These are phyloP conservation scores for Helenozyma rhizophorensis DNA, from an alignment of 805 yeast genomes.

Conservation along the genomic window DNA sequence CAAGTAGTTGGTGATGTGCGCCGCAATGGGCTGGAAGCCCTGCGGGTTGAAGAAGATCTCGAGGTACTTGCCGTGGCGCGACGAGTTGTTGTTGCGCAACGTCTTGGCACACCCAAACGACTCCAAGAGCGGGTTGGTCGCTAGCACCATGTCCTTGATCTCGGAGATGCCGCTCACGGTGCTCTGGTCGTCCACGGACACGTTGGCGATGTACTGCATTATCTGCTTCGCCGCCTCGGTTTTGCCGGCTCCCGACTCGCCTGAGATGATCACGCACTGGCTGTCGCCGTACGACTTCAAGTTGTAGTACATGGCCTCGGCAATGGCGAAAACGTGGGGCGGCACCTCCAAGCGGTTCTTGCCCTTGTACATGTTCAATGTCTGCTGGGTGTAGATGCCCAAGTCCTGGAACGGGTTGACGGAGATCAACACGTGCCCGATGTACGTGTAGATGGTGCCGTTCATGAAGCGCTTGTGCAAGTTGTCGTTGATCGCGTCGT, in stretches of 20 bases:
- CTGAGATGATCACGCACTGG: slow-evolving; percentile 96
- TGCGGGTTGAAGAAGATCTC: slow-evolving; percentile 78
- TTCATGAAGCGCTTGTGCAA: slow-evolving; percentile 84
- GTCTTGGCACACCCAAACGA: slow-evolving; percentile 95
- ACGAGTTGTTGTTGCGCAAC: slow-evolving; percentile 80
- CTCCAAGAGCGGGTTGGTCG: slow-evolving; percentile 90
- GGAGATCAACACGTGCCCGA: slow-evolving; percentile 91
- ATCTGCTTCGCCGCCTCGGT: slow-evolving; percentile 97
- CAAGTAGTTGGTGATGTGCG: slow-evolving; percentile 91
- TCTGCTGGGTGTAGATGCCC: slow-evolving; percentile 87
- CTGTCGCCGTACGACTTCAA: slow-evolving; percentile 90
- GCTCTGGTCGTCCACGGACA: slow-evolving; percentile 50
- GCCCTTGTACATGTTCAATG: slow-evolving; percentile 74
- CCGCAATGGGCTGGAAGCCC: slow-evolving; percentile 85
- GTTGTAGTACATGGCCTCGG: slow-evolving; percentile 94
- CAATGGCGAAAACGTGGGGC: slow-evolving; percentile 97
- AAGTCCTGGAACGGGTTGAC: slow-evolving; percentile 95
- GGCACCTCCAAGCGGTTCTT: slow-evolving; percentile 94
- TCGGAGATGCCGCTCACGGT: slow-evolving; percentile 59
- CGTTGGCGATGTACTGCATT: slow-evolving; percentile 94
- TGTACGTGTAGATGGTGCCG: slow-evolving; percentile 86
- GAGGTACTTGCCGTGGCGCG: slow-evolving; percentile 89
- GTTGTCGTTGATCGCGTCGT: slow-evolving; percentile 89
- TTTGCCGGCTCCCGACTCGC: slow-evolving; percentile 97
- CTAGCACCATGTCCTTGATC: slow-evolving; percentile 95